Evolutionary conservation across 495 filamentous ascomycete genomes (phyloP).

Genomic region (Pseudoneurospora amorphoporcata): DNA sequence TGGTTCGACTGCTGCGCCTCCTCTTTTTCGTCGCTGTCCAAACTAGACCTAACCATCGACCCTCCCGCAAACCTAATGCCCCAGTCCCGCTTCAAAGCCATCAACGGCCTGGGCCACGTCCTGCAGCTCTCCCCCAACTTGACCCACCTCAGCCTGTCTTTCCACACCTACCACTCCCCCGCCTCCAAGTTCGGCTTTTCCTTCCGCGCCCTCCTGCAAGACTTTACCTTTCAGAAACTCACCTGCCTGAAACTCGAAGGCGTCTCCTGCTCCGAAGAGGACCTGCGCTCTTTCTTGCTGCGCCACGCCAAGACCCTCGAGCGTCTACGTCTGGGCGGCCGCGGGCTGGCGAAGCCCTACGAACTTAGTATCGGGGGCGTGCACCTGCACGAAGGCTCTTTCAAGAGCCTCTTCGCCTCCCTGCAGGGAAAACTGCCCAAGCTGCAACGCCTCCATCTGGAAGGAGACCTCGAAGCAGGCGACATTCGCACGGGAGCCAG

Average conservation of each 20-base stretch:
- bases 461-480: conserved; percentile 36
- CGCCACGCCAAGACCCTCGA: conserved; percentile 31
- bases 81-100: conserved; percentile 24
- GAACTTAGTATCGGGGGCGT: conserved; percentile 34
- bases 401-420: conserved; percentile 28
- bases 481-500: conserved; percentile 24
- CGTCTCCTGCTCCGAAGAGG: conserved; percentile 32
- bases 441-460: conserved; percentile 33
- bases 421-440: conserved; percentile 25
- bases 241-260: conserved; percentile 36
- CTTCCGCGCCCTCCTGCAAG: conserved; percentile 27
- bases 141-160: conserved; percentile 30
- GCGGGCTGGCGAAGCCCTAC: conserved; percentile 30
- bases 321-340: conserved; percentile 34
- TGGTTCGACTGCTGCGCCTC: conserved; percentile 36
- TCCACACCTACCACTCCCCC: conserved; percentile 32
- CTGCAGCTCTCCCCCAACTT: conserved; percentile 30
- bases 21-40: conserved; percentile 28
- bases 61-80: conserved; percentile 24
- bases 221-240: conserved; percentile 28
- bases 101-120: conserved; percentile 35
- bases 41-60: conserved; percentile 31
- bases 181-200: conserved; percentile 31
- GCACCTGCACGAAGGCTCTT: conserved; percentile 34
- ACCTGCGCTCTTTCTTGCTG: conserved; percentile 32